Conservation (phyloP, 2,329 filamentous ascomycete species). For the Fusarium oligoseptatum region DNA sequence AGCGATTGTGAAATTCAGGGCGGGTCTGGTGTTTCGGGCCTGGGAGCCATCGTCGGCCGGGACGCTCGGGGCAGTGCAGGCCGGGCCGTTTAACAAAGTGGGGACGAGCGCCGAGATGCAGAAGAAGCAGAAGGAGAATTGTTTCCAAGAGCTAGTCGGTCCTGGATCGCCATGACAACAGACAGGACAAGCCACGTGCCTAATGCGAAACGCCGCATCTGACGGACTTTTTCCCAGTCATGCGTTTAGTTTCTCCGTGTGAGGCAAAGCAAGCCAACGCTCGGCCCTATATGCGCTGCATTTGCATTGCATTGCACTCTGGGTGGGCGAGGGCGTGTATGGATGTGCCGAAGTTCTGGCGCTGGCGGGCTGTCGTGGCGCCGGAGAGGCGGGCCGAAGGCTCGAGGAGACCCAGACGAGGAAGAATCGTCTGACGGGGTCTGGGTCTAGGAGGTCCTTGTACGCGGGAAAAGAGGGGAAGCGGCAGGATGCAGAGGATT, state of each 20-base stretch:
- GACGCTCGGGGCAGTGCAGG: conserved; percentile 33
- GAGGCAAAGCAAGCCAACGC: conserved; percentile 14
- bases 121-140: conserved; percentile 8
- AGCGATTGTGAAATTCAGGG: background rate
- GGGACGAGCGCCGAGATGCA: conserved; percentile 14
- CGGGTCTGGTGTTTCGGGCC: conserved; percentile 29
- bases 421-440: conserved; percentile 44
- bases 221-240: conserved; percentile 10
- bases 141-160: conserved; percentile 5
- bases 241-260: conserved; percentile 23
- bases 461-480: conserved; percentile 31
- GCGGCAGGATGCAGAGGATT: conserved; percentile 7
- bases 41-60: conserved; percentile 32
- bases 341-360: conserved; percentile 45
- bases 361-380: conserved; percentile 45
- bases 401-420: conserved; percentile 39
- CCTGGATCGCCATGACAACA: conserved; percentile 23
- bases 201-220: conserved; percentile 23
- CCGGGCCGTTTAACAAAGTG: conserved; percentile 27
- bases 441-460: conserved; percentile 26
- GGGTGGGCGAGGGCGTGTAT: background rate
- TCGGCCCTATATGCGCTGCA: background rate
- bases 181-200: conserved; percentile 34
- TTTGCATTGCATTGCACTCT: background rate
- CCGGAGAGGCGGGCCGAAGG: conserved; percentile 55